Evolutionary conservation across 805 yeast species (phyloP), one percentile per base, ranked within the genome.

Genomic region (Metschnikowia kofuensis): DNA sequence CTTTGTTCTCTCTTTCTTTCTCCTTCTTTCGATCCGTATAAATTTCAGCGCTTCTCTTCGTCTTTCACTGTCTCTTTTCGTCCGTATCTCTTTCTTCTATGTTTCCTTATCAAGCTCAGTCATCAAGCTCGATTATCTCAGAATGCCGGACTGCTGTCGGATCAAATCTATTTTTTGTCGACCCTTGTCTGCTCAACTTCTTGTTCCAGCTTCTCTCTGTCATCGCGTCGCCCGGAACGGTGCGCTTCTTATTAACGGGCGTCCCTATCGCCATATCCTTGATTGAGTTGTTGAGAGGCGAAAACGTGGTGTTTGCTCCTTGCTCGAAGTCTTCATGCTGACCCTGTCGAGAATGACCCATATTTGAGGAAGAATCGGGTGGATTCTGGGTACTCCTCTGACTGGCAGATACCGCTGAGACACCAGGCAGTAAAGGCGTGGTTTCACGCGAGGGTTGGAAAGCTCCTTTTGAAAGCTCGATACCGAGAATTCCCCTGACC

Each of bases 401-500:
- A 31, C 13, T 11, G 11, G 34, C 34, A 31, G 34, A 31, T 31
- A 13, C 5, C 13, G 34, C 11, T 13, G 11, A 13, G 34, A n/a
- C 15, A 13, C 26, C n/a, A 28, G 40, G 41, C 11, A 29, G 32
- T 12, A 35, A 26, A 10, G 49, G 45, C 1, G 45, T 32, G 12
- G n/a, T 27, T 32, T 36, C 49, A 12, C 40, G 29, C 4, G 42
- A n/a, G 7, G 40, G 35, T n/a, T 42, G 44, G 14, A 46, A 46
- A 7, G 49, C 49, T 8, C 36, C 45, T 34, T 21, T 38, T 6
- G 51, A 31, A 12, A 48, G 16, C 41, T 57, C 61, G 12, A 63
- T 62, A 1, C 64, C 67, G n/a, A 63, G 44, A 13, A 63, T 37
- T 1, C 64, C 66, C 12, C 52, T 56, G 27, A 59, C 56, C 31